phyloP scores from a whole-genome alignment of 2,329 filamentous ascomycete species.

The Aspergillus aculeatus region DNA sequence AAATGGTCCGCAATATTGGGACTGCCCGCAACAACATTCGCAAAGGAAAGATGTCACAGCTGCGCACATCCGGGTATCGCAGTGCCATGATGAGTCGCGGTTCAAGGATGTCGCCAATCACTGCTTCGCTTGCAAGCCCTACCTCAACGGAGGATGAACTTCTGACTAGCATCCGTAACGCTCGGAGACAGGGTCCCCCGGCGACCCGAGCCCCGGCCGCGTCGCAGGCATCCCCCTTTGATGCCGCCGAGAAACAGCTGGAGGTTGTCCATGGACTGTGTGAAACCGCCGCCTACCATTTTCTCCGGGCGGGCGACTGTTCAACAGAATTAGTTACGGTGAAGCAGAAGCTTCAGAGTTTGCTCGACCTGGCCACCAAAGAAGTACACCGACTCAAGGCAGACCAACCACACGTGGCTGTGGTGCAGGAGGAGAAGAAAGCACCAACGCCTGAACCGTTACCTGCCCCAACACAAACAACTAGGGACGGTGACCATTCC shows the following conservation, averaged over 20 bases:
- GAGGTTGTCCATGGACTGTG: slow-evolving; percentile 79
- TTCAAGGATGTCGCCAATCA: background rate
- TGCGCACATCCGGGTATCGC: slow-evolving; percentile 29
- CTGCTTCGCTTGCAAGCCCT: background rate
- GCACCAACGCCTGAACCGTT: background rate
- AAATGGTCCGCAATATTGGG: slow-evolving; percentile 77
- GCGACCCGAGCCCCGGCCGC: slow-evolving; percentile 51
- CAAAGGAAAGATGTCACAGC: slow-evolving; percentile 68
- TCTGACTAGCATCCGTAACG: slow-evolving; percentile 28
- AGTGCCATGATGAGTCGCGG: slow-evolving; percentile 17
- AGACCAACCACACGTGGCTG: slow-evolving; percentile 45
- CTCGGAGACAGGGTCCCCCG: slow-evolving; percentile 19
- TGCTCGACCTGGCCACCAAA: slow-evolving; percentile 60
- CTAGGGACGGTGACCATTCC: slow-evolving; percentile 5
- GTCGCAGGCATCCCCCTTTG: slow-evolving; percentile 61
- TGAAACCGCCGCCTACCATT: slow-evolving; percentile 84
- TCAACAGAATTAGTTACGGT: slow-evolving; percentile 71
- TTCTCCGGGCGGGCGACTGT: slow-evolving; percentile 84
- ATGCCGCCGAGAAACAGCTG: slow-evolving; percentile 72
- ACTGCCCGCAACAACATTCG: slow-evolving; percentile 78
- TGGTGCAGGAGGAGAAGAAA: slow-evolving; percentile 18
- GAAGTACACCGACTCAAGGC: slow-evolving; percentile 58
- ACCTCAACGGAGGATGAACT: slow-evolving; percentile 13
- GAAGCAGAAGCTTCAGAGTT: slow-evolving; percentile 62
- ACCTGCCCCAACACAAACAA: background rate